Evolutionary conservation across 768 basidiomycete species (phyloP).

Genomic region (Lentinula sp.): DNA sequence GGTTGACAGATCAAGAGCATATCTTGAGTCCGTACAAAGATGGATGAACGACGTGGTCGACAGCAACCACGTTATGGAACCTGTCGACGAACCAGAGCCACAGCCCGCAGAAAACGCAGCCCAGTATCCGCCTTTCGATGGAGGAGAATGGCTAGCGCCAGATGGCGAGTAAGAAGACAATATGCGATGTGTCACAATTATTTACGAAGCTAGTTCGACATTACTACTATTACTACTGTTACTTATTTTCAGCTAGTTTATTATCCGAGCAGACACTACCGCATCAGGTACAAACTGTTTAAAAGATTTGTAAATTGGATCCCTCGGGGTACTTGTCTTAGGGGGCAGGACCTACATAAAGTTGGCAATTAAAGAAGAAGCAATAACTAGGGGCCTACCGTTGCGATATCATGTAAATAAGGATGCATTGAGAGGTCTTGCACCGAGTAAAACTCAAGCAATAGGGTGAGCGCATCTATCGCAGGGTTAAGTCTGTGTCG

Average conservation of each 20-base stretch:
- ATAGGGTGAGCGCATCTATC: slow-evolving; percentile 58
- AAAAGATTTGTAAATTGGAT: slow-evolving; percentile 33
- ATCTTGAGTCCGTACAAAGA: slow-evolving; percentile 12
- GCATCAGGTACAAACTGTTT: slow-evolving; percentile 16
- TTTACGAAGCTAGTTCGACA: too few species aligned
- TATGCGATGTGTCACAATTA: background rate
- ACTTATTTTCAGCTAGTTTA: background rate
- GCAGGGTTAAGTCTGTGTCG: background rate
- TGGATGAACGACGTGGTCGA: slow-evolving; percentile 16
- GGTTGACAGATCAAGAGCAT: slow-evolving; percentile 7
- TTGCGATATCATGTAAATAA: slow-evolving; percentile 43
- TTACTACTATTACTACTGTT: background rate
- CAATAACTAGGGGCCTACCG: slow-evolving; percentile 31
- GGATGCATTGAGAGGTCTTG: slow-evolving; percentile 48
- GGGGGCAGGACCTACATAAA: slow-evolving; percentile 44
- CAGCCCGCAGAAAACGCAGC: background rate
- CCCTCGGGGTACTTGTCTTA: slow-evolving; percentile 23
- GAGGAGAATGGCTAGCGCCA: background rate
- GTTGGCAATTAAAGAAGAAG: slow-evolving; percentile 5
- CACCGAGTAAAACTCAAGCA: slow-evolving; percentile 68
- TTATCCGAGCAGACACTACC: background rate
- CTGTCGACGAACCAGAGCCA: background rate
- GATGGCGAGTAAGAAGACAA: background rate
- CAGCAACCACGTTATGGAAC: slow-evolving; percentile 8
- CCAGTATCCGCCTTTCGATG: background rate